Base-by-base conservation (phyloP, 208 protist genomes). In the Crithidia brevicula region DNA sequence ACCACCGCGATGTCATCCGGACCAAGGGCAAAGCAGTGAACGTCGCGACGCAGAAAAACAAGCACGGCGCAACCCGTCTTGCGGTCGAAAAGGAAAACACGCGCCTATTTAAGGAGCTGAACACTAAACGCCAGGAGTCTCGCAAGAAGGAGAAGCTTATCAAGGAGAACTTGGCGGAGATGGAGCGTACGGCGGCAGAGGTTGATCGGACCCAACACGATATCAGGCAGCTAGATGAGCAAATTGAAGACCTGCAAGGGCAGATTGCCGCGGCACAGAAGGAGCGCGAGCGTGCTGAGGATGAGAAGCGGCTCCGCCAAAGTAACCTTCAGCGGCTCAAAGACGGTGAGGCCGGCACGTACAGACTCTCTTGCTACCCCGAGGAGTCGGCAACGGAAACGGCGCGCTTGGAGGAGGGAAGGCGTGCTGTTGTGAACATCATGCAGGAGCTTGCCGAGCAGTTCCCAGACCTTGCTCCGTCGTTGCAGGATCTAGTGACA, bases 1-100 rank as follows among this genome's bases (percentile, higher is more conserved):
- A 96, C 69, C 93, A 98, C 67, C 93, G 95, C 34, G 95, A 98
- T 40, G 82, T 94, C 30, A 93, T 98, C 58, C 83, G 90, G n/a
- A 91, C 88, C n/a, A 97, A 98, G 67, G 96, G 96, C 45, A 87
- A 94, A 49, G 89, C 89, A 7, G 79, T 94, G 49, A 82, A 91
- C 61, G 71, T 86, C 8, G 72, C 87, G 0, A 74, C 83, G 13
- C 68, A 91, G 54, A 81, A 74, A 38, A 87, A 88, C 60, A 89
- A 89, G 46, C 18, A 59, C 28, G 89, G 81, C 36, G 79, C 66
- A 11, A 97, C 93, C 8, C 74, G 92, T 45, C 72, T 94, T 7
- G 73, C 83, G 45, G 74, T 98, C 5, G 79, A 97, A 27, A 95
- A 95, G 71, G 86, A 97, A 59, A 92, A 96, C 66, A 78, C 83